phyloP scores from a whole-genome alignment of 2,329 filamentous ascomycete genomes.

The Byssochlamys sp. region DNA sequence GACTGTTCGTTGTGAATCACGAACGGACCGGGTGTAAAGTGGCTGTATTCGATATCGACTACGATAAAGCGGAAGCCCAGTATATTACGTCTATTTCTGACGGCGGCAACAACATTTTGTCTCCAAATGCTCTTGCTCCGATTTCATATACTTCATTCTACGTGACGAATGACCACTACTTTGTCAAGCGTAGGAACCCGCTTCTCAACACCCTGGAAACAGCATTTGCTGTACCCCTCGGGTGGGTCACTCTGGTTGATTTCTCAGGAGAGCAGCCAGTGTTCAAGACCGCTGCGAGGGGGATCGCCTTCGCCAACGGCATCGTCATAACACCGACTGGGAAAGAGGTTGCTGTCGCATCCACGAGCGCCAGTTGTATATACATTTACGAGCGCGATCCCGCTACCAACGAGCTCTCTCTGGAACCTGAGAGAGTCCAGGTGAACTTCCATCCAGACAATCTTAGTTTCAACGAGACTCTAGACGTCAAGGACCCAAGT shows the following conservation, averaged over 20 bases:
- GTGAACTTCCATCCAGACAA: conserved; percentile 10
- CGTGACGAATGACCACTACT: conserved; percentile 10
- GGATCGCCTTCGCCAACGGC: conserved; percentile 9
- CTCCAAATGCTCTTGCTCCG: conserved; percentile 8
- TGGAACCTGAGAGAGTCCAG: conserved; percentile 3
- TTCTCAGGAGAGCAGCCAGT: conserved; percentile 4
- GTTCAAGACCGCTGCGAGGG: conserved; percentile 6
- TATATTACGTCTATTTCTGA: conserved; percentile 8
- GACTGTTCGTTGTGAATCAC: conserved; percentile 11
- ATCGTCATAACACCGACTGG: conserved; percentile 10
- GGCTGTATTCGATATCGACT: conserved; percentile 10
- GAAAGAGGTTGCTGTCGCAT: conserved; percentile 9
- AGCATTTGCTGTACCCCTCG: conserved; percentile 4
- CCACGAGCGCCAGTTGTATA: conserved; percentile 4
- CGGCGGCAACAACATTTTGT: conserved; percentile 7
- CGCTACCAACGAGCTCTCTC: conserved; percentile 8
- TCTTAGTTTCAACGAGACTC: conserved; percentile 9
- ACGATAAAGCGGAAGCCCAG: conserved; percentile 6
- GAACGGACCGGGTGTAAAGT: conserved; percentile 4
- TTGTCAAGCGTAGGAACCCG: conserved; percentile 6
- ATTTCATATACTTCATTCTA: conserved; percentile 11
- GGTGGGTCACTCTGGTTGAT: conserved; percentile 11
- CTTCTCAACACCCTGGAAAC: conserved; percentile 7
- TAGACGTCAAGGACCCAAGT: conserved; percentile 6
- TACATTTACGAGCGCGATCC: conserved; percentile 9